A percentile compares a stretch with the other conserved stretches of the same genome.
Evolutionary conservation across 306 rosid species (phyloP).

Genomic region (Begonia masoniana): DNA sequence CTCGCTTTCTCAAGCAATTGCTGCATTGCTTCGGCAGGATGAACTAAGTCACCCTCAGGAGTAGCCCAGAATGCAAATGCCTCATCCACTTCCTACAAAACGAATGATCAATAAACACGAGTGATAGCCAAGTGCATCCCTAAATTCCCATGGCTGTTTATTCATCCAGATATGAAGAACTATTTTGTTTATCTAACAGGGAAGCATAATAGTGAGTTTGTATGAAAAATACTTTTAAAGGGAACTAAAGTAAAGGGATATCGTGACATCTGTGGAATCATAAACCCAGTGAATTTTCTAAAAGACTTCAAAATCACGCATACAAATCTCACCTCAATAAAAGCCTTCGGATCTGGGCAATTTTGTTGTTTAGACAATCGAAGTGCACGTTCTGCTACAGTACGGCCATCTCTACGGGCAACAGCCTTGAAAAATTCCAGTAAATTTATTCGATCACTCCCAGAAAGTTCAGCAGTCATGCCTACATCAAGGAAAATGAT

Average conservation of each 20-base stretch:
- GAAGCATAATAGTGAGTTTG: too few species aligned
- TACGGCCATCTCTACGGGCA: constrained; percentile 89
- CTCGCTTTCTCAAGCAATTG: constrained; percentile 96
- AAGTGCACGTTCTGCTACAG: constrained; percentile 76
- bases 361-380: constrained; percentile 77
- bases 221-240: too few species aligned
- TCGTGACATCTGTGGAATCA: too few species aligned
- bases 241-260: too few species aligned
- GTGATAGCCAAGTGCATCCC: neutral
- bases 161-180: too few species aligned
- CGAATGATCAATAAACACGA: constrained; percentile 9
- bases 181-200: too few species aligned
- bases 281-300: too few species aligned
- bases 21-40: constrained; percentile 98
- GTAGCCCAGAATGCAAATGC: constrained; percentile 89
- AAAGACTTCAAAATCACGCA: too few species aligned
- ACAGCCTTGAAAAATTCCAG: constrained; percentile 91
- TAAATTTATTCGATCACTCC: constrained; percentile 74
- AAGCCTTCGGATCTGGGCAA: constrained; percentile 93
- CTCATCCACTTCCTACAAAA: constrained; percentile 70
- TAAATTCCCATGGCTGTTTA: too few species aligned
- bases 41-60: constrained; percentile 86
- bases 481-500: constrained; percentile 97
- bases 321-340: constrained; percentile 50
- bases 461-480: constrained; percentile 97